Conservation (phyloP, 75 land plant species). For the Cupressus sempervirens region DNA sequence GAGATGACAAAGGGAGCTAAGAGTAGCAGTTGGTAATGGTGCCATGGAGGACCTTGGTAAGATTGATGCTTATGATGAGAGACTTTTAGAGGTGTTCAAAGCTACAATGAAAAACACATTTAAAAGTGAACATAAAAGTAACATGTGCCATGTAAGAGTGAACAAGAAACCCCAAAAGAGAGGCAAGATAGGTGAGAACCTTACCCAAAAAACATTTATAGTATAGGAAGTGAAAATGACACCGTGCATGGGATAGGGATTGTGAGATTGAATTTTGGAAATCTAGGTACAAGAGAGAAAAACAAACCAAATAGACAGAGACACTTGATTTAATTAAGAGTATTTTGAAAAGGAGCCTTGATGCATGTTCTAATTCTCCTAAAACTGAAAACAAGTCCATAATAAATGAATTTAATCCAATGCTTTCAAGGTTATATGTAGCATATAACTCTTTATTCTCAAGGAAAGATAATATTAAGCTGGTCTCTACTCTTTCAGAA, state of each 20-base stretch:
- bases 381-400: constrained; percentile 15
- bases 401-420: constrained; percentile 37
- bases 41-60: constrained; percentile 37
- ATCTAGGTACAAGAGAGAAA: constrained; percentile 35
- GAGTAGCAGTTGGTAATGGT: constrained; percentile 54
- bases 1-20: constrained; percentile 64
- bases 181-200: constrained; percentile 68
- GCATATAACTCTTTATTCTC: constrained; percentile 94
- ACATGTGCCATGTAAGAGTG: constrained; percentile 21
- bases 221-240: constrained; percentile 51
- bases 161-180: constrained; percentile 41
- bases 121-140: constrained; percentile 10
- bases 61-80: constrained; percentile 52
- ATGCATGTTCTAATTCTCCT: constrained; percentile 15
- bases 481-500: constrained; percentile 38
- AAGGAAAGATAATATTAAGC: constrained; percentile 67
- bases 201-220: constrained; percentile 91
- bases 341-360: constrained; percentile 28
- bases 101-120: constrained; percentile 47
- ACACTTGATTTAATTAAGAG: constrained; percentile 51
- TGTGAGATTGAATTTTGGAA: constrained; percentile 97
- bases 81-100: constrained; percentile 82
- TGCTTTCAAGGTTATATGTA: constrained; percentile 81
- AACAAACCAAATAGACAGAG: constrained; percentile 50
- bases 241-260: constrained; percentile 79